Evolutionary conservation across 495 filamentous ascomycete species (phyloP).

Genomic region (Neurospora intermedia): DNA sequence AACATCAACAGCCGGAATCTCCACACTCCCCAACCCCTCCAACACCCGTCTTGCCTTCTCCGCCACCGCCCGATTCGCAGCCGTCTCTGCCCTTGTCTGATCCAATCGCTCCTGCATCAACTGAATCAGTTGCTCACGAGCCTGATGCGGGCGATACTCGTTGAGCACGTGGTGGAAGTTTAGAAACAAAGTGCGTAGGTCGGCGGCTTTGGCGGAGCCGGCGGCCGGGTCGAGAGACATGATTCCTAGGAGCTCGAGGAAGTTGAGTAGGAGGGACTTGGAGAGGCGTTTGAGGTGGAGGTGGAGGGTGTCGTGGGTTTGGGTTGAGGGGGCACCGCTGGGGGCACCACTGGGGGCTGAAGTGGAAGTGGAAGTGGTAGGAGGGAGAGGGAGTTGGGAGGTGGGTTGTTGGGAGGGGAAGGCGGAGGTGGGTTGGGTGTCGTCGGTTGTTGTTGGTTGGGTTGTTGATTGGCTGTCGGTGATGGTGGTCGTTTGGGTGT

Average conservation of each 20-base stretch:
- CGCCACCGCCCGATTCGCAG: slow-evolving; percentile 60
- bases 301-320: background rate
- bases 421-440: background rate
- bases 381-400: background rate
- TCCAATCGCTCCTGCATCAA: slow-evolving; percentile 88
- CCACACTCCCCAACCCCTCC: slow-evolving; percentile 46
- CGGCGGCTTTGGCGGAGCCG: slow-evolving; percentile 51
- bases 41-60: slow-evolving; percentile 61
- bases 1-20: slow-evolving; percentile 8
- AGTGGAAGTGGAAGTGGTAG: background rate
- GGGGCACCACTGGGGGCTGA: background rate
- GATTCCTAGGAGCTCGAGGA: slow-evolving; percentile 66
- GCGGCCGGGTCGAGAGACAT: slow-evolving; percentile 51
- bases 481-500: slow-evolving; percentile 19
- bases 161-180: slow-evolving; percentile 90
- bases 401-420: background rate
- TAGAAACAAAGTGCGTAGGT: slow-evolving; percentile 68
- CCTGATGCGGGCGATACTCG: slow-evolving; percentile 91
- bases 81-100: slow-evolving; percentile 62
- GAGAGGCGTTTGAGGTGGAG: slow-evolving; percentile 68
- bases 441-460: background rate
- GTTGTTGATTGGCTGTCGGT: slow-evolving; percentile 21
- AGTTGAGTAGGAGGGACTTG: slow-evolving; percentile 75
- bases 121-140: slow-evolving; percentile 75
- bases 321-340: background rate